These are phyloP conservation scores for Colletotrichum sublineola DNA, from an alignment of 2,329 filamentous ascomycete species.

Conservation along the genomic window DNA sequence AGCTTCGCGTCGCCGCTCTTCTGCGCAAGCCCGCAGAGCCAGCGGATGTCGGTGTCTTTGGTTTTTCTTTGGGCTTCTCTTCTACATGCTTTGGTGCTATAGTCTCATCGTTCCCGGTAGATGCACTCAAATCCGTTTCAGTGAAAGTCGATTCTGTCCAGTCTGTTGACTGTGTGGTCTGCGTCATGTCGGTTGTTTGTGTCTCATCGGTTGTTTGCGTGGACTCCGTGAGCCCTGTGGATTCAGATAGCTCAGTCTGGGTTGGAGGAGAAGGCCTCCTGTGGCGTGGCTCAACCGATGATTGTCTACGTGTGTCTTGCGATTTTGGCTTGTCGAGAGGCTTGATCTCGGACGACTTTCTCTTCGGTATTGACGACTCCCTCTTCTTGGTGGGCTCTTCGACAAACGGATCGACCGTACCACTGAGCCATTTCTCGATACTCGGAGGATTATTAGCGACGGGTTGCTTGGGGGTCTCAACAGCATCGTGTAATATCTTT, in stretches of 20 bases:
- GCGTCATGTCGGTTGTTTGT: conserved; percentile 31
- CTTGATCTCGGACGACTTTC: conserved; percentile 52
- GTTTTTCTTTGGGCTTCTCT: conserved; percentile 43
- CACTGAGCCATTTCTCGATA: conserved; percentile 75
- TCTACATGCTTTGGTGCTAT: conserved; percentile 25
- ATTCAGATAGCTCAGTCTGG: conserved; percentile 45
- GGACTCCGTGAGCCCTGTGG: conserved; percentile 32
- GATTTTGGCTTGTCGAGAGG: conserved; percentile 35
- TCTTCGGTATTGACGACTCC: conserved; percentile 47
- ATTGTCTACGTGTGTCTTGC: conserved; percentile 45
- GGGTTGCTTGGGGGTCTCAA: conserved; percentile 66
- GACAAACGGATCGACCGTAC: conserved; percentile 73
- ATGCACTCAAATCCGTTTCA: conserved; percentile 30
- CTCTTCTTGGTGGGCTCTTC: conserved; percentile 52
- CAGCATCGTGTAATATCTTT: conserved; percentile 73
- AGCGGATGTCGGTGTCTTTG: conserved; percentile 51
- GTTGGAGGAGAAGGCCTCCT: conserved; percentile 44
- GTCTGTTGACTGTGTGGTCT: conserved; percentile 38
- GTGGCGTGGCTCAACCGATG: conserved; percentile 45
- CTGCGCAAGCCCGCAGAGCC: conserved; percentile 63
- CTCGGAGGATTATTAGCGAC: conserved; percentile 69
- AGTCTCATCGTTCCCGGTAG: conserved; percentile 40
- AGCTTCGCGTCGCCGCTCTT: conserved; percentile 66
- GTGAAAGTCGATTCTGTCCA: conserved; percentile 35
- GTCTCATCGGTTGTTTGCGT: conserved; percentile 34